Evolutionary conservation across 192 early-diverging fungal species (phyloP).

Genomic region (Coemansia sp.): DNA sequence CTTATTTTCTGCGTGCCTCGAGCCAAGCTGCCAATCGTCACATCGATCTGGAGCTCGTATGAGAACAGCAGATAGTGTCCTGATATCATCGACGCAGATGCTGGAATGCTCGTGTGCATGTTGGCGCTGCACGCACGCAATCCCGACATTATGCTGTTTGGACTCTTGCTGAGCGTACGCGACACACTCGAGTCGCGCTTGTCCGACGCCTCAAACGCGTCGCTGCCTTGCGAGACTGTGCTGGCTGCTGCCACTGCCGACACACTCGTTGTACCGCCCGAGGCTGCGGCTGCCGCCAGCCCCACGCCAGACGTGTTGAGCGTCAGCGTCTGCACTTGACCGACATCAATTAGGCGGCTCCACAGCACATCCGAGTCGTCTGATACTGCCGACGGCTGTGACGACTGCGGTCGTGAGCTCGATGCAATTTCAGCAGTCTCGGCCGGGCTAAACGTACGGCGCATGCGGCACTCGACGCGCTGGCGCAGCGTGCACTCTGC

Average conservation of each 20-base stretch:
- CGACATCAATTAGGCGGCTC: conserved; percentile 39
- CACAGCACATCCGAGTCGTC: conserved; percentile 53
- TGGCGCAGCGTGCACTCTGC: conserved; percentile 50
- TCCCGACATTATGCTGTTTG: conserved; percentile 18
- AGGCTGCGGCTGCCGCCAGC: conserved; percentile 32
- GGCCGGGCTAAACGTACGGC: conserved; percentile 37
- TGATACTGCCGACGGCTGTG: conserved; percentile 29
- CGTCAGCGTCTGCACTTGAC: conserved; percentile 24
- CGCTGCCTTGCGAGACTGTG: conserved; percentile 16
- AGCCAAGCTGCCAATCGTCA: conserved; percentile 37
- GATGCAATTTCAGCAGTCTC: conserved; percentile 40
- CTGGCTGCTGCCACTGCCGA: not conserved
- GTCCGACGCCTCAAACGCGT: conserved; percentile 6
- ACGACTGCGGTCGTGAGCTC: conserved; percentile 36
- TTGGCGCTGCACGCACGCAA: conserved; percentile 46
- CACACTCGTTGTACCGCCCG: conserved; percentile 3
- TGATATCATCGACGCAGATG: conserved; percentile 26
- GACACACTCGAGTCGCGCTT: conserved; percentile 20
- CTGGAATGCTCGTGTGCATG: conserved; percentile 42
- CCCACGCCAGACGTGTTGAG: conserved; percentile 38
- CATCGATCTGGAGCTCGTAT: conserved; percentile 46
- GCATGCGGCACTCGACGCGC: conserved; percentile 52
- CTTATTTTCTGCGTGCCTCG: conserved; percentile 33
- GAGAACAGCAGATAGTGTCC: conserved; percentile 50
- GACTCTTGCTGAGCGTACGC: conserved; percentile 25